Base-by-base conservation (phyloP, 1,284 basidiomycete genomes). In the Heterobasidion occidentale region DNA sequence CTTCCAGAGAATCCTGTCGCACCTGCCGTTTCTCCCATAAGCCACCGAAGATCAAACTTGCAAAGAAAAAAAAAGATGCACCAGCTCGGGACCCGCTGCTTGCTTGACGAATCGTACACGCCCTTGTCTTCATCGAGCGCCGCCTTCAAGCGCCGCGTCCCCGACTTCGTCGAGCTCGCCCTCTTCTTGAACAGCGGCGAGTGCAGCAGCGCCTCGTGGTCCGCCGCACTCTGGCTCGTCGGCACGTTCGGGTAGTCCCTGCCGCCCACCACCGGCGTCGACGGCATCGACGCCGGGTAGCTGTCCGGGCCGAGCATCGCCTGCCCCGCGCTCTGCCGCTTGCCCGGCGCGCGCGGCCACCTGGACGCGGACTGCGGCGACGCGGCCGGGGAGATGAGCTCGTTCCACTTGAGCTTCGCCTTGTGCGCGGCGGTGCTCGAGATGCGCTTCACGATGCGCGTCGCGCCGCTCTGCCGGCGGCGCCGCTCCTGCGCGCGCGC, bases 81-180 rank as follows among this genome's bases (percentile, higher is more conserved):
- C 88, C 89, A 91, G 64, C 88, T 89, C 3, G 88, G 88, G 35
- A 91, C 88, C n/a, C 88, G 81, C 64, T 83, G 79, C 69, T 91
- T 91, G 63, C 80, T 75, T 14, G 89, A 90, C 20, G 85, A 83
- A 67, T 91, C 89, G 62, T 90, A 90, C 2, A 87, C 83, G 17
- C 83, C 85, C 62, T 76, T 79, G 48, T 79, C 79, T 20, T 67
- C 63, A 7, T 73, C 70, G 17, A 71, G 70, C 27, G 73, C 71
- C 38, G 70, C 68, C 36, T 65, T 66, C 42, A 70, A 69, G 49
- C 68, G 70, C 17, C 61, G 59, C 36, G 65, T 52, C 57, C 61
- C 65, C 2, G 70, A 70, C 60, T 67, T 71, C 3, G 70, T 67
- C 53, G 76, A 68, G 58, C 71, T 71, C 36, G 27, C 44, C 2